Percentiles rank a stretch among this genome's conserved stretches.
These are phyloP conservation scores for Micractinium conductrix DNA, from an alignment of 139 green algal genomes.

Conservation along the genomic window DNA sequence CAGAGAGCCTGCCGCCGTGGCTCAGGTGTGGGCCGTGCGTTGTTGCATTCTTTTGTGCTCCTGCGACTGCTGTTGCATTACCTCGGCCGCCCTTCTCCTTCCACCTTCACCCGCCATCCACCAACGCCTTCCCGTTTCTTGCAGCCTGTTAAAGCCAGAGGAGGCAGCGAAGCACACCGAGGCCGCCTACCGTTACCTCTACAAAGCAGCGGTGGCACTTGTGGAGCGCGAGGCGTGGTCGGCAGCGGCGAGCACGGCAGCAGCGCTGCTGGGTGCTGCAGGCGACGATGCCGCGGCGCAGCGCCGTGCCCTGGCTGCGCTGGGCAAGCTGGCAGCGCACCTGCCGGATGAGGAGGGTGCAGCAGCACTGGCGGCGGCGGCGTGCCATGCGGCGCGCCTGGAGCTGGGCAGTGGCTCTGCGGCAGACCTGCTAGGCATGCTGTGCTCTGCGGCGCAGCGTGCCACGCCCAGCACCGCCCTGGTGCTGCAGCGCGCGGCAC, in stretches of 20 bases:
- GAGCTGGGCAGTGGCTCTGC: background rate
- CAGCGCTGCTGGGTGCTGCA: conserved; percentile 3
- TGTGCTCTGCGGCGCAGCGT: conserved; percentile 21
- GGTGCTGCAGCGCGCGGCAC: background rate
- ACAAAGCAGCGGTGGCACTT: conserved; percentile 21
- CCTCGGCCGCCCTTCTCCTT: too few species aligned
- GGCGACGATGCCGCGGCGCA: background rate
- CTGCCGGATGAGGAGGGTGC: conserved; percentile 1
- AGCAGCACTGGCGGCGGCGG: background rate
- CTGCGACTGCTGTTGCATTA: background rate
- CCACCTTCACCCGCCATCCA: too few species aligned
- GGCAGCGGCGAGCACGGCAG: background rate
- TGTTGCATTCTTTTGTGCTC: background rate
- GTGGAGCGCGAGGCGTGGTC: conserved; percentile 12
- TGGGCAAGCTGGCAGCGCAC: conserved; percentile 15
- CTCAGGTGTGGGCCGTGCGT: conserved; percentile 15
- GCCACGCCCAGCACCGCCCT: background rate
- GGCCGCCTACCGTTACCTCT: conserved; percentile 29
- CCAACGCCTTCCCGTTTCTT: background rate
- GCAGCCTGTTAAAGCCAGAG: conserved; percentile 17
- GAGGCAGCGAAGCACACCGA: conserved; percentile 30
- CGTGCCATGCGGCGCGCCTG: background rate
- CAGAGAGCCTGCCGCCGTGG: background rate
- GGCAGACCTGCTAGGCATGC: background rate
- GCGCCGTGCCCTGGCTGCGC: background rate